These are phyloP conservation scores for Umbelopsis vinacea DNA, from an alignment of 192 early-diverging fungal species.

Conservation along the genomic window DNA sequence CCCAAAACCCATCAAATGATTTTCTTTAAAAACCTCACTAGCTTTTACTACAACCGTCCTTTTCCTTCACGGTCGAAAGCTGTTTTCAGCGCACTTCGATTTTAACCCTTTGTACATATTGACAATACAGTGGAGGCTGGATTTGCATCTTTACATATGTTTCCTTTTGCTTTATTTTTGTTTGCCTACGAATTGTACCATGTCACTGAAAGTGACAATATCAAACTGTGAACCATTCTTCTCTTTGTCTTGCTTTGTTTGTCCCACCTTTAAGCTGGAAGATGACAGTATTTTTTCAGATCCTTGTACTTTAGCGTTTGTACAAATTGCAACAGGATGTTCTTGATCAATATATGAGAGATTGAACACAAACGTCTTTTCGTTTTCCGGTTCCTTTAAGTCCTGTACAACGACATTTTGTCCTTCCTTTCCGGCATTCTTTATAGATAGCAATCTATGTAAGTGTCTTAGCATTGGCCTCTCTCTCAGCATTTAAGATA, in stretches of 20 bases:
- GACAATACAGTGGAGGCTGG: not conserved
- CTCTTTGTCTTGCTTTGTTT: not conserved
- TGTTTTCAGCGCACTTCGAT: not conserved
- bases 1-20: slow-evolving; percentile 1
- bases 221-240: not conserved
- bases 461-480: not conserved
- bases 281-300: not conserved
- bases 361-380: not conserved
- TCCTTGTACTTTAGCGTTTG: not conserved
- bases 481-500: not conserved
- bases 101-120: not conserved
- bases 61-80: not conserved
- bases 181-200: not conserved
- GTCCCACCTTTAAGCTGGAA: not conserved
- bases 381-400: not conserved
- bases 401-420: not conserved
- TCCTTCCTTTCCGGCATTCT: not conserved
- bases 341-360: not conserved
- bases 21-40: not conserved
- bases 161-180: not conserved
- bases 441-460: not conserved
- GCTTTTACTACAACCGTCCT: not conserved
- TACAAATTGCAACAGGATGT: slow-evolving; percentile 5
- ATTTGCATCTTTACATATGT: not conserved
- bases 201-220: not conserved